phyloP scores from a whole-genome alignment of 2,329 filamentous ascomycete genomes.

The Exophiala mesophila region DNA sequence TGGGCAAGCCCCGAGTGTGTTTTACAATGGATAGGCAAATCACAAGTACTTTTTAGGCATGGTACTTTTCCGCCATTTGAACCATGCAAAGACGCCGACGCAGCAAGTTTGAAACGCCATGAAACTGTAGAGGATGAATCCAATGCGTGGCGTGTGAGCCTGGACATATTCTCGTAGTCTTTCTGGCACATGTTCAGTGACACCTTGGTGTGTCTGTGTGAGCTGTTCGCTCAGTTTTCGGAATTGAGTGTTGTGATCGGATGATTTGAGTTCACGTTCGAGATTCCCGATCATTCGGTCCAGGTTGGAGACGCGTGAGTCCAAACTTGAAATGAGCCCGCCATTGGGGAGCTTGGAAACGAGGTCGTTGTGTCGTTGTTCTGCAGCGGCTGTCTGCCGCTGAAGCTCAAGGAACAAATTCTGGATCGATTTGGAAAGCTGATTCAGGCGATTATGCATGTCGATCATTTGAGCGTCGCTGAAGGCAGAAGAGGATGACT shows the following conservation, averaged over 20 bases:
- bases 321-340: slow-evolving; percentile 37
- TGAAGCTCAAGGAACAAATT: slow-evolving; percentile 51
- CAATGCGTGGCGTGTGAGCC: slow-evolving; percentile 48
- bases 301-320: slow-evolving; percentile 49
- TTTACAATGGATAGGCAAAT: too few relatives aligned
- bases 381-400: slow-evolving; percentile 47
- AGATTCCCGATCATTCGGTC: slow-evolving; percentile 48
- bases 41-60: slow-evolving; percentile 91
- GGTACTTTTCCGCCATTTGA: slow-evolving; percentile 70
- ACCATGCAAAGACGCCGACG: slow-evolving; percentile 64
- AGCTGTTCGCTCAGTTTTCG: slow-evolving; percentile 51
- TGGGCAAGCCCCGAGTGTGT: too few relatives aligned
- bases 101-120: slow-evolving; percentile 70
- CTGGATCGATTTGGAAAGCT: slow-evolving; percentile 56
- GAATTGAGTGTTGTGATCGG: slow-evolving; percentile 52
- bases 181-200: slow-evolving; percentile 48
- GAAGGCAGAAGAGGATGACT: slow-evolving; percentile 42
- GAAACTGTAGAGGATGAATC: slow-evolving; percentile 63
- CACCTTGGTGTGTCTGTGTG: slow-evolving; percentile 48
- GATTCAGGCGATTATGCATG: slow-evolving; percentile 72
- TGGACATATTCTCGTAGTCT: slow-evolving; percentile 25
- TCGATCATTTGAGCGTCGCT: slow-evolving; percentile 67
- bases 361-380: slow-evolving; percentile 52
- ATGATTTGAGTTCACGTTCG: slow-evolving; percentile 44
- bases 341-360: slow-evolving; percentile 34